Base-by-base conservation (phyloP, 805 yeast genomes). In the Hyphopichia homilentoma region DNA sequence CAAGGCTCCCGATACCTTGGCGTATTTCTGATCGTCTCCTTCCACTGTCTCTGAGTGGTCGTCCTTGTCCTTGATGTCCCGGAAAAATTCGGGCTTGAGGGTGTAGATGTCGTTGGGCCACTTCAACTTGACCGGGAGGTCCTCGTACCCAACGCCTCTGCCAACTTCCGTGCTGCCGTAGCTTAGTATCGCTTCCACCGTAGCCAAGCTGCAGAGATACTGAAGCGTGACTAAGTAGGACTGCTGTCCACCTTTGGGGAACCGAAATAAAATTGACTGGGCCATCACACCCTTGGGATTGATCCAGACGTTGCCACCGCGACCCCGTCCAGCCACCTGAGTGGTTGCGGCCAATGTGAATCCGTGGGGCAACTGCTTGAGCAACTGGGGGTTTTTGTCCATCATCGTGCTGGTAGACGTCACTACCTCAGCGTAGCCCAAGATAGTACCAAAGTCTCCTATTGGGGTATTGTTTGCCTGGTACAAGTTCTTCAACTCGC, bases 21-120 rank as follows among this genome's bases (percentile, higher is more conserved):
- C 75, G 54, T 77, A 84, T 4, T 77, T 75, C 21, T 79, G 80
- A 28, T 82, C 87, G 35, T 70, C 68, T 11, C 76, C 79, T 19
- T 69, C 65, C 1, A 68, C 62, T 4, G 67, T 65, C 9, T 47
- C 27, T 22, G 54, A 50, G 7, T 63, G 59, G 11, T 62, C 53
- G 20, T 61, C 41, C 28, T 57, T 57, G 17, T 61, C 68, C 9
- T 52, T 42, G 7, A 58, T 16, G 11, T 38, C 34, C 33, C 43
- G 40, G 44, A 55, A 70, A 42, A 62, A 73, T 33, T 78, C 79
- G 1, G 95, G 94, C 34, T 75, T 78, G 45, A 77, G 53, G 4
- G 82, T 77, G 51, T 86, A 93, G 9, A 93, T 62, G 56, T 93
- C 99, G 54, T 93, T 93, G 2, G 99, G 99, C 99, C 99, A 93